Evolutionary conservation across 2,329 filamentous ascomycete species (phyloP).

Genomic region (Cladosporium colombiae): DNA sequence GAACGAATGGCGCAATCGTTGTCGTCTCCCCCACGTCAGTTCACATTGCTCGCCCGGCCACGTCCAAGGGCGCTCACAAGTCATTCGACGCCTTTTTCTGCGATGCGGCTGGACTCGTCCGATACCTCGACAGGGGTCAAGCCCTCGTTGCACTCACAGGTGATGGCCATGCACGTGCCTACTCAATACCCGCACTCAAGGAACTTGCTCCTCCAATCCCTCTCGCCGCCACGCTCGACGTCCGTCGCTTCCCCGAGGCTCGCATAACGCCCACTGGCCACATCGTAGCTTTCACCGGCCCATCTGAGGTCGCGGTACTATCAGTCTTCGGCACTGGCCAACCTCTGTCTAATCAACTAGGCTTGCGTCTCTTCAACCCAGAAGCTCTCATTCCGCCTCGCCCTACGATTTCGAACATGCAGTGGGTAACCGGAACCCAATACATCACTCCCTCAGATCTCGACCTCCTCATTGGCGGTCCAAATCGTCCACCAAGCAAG

Average conservation of each 20-base stretch:
- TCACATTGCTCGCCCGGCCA: conserved; percentile 84
- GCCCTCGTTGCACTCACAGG: conserved; percentile 83
- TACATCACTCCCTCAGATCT: conserved; percentile 84
- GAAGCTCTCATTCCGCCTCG: conserved; percentile 72
- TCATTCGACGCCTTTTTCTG: conserved; percentile 83
- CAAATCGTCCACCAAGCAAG: conserved; percentile 84
- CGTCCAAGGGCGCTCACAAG: conserved; percentile 86
- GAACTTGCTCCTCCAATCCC: conserved; percentile 69
- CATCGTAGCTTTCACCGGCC: conserved; percentile 84
- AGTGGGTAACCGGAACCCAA: conserved; percentile 89
- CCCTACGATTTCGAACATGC: conserved; percentile 90
- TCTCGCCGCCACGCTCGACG: conserved; percentile 69
- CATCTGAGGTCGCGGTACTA: conserved; percentile 80
- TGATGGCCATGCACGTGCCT: conserved; percentile 76
- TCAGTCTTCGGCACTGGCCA: conserved; percentile 79
- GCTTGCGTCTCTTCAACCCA: conserved; percentile 73
- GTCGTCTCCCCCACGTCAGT: conserved; percentile 73
- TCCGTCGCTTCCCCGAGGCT: conserved; percentile 67
- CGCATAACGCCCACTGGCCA: conserved; percentile 76
- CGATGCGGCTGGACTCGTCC: conserved; percentile 74
- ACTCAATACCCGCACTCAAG: conserved; percentile 82
- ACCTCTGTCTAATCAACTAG: conserved; percentile 48
- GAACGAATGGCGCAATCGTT: conserved; percentile 78
- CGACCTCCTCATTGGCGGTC: conserved; percentile 85
- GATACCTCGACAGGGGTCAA: conserved; percentile 69